phyloP scores from a whole-genome alignment of 1,284 basidiomycete genomes.

The Xerocomus nothofagi region DNA sequence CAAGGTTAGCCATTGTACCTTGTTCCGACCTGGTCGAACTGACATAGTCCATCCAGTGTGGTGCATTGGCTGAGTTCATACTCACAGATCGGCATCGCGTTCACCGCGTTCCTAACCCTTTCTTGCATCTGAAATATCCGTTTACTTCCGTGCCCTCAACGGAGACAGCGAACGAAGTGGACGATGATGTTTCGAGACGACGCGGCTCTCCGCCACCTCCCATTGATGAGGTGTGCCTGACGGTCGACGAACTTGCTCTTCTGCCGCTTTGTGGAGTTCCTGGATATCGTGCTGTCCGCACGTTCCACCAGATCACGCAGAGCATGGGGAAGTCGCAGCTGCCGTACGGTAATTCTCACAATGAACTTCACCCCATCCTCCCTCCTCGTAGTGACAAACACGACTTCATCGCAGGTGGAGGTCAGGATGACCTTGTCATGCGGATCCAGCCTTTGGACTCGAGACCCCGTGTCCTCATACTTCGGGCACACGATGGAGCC shows the following conservation, averaged over 20 bases:
- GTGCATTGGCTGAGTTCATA: conserved; percentile 82
- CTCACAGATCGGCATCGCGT: conserved; percentile 77
- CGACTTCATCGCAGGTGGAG: conserved; percentile 29
- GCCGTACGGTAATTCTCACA: conserved; percentile 28
- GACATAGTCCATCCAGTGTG: conserved; percentile 50
- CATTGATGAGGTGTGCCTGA: conserved; percentile 34
- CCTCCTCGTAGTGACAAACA: conserved; percentile 26
- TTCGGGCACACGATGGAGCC: conserved; percentile 74
- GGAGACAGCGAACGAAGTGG: conserved; percentile 9
- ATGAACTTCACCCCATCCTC: conserved; percentile 29
- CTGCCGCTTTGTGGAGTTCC: conserved; percentile 75
- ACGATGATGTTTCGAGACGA: conserved; percentile 12
- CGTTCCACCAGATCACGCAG: conserved; percentile 41
- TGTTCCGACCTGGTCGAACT: conserved; percentile 11
- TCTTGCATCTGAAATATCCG: conserved; percentile 24
- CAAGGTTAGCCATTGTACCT: conserved; percentile 55
- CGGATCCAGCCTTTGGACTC: conserved; percentile 15
- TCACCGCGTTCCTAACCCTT: conserved; percentile 65
- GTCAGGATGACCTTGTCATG: conserved; percentile 18
- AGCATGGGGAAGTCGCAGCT: conserved; percentile 28
- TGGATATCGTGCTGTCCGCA: conserved; percentile 75
- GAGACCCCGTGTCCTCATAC: conserved; percentile 56
- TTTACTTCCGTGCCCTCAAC: conserved; percentile 7
- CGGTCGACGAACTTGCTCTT: conserved; percentile 77
- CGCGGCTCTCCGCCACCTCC: conserved; percentile 10